Conservation (phyloP, 176 grass and related monocot genomes). For the Canna indica region DNA sequence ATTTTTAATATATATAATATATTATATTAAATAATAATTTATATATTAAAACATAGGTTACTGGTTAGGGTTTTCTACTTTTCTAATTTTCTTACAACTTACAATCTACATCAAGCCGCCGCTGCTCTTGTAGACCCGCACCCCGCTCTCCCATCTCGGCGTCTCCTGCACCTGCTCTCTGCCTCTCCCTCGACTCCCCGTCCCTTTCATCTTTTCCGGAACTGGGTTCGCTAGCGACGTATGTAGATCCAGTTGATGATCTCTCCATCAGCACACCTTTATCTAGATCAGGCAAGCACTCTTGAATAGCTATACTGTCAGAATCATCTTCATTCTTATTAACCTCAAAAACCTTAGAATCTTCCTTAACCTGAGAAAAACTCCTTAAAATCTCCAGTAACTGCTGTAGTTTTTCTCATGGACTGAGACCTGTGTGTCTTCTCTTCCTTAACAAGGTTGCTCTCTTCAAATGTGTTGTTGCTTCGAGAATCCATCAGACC, state of each 20-base stretch:
- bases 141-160: too few relatives aligned
- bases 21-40: too few relatives aligned
- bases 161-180: too few relatives aligned
- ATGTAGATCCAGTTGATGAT: slow-evolving; percentile 41
- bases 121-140: too few relatives aligned
- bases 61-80: too few relatives aligned
- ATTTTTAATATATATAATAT: too few relatives aligned
- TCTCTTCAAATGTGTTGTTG: slow-evolving; percentile 72
- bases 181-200: too few relatives aligned
- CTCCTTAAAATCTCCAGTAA: slow-evolving; percentile 57
- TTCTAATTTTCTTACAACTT: too few relatives aligned
- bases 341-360: slow-evolving; percentile 33
- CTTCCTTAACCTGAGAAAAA: slow-evolving; percentile 36
- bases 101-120: too few relatives aligned
- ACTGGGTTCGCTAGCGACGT: too few relatives aligned
- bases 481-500: slow-evolving; percentile 55
- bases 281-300: slow-evolving; percentile 37
- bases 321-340: slow-evolving; percentile 28
- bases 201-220: too few relatives aligned
- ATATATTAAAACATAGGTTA: too few relatives aligned
- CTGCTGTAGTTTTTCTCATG: slow-evolving; percentile 58
- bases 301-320: slow-evolving; percentile 44
- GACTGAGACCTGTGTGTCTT: slow-evolving; percentile 60
- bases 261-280: slow-evolving; percentile 68
- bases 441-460: slow-evolving; percentile 57